Percentiles rank a stretch among this genome's conserved stretches.
Evolutionary conservation across 768 basidiomycete species (phyloP).

Genomic region (Lactarius deliciosus): DNA sequence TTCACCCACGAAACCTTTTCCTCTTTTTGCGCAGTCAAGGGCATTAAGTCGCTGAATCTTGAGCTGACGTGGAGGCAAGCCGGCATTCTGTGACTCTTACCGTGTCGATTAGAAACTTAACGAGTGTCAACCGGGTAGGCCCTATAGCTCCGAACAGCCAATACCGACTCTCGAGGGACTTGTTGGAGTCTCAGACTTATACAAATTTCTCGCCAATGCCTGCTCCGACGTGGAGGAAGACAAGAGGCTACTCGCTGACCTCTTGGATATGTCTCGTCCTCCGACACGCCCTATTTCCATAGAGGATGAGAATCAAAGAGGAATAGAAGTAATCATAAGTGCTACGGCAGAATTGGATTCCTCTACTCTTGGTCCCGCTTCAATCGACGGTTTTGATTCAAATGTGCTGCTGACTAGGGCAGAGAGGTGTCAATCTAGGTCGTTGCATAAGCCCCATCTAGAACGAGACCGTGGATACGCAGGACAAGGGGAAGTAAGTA

Average conservation of each 20-base stretch:
- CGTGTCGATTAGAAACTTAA: constrained; percentile 6
- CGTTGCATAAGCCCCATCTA: not conserved
- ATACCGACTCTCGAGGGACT: constrained; percentile 22
- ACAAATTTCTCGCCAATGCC: not conserved
- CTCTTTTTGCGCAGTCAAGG: constrained; percentile 11
- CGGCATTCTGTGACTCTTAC: not conserved
- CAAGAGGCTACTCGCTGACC: not conserved
- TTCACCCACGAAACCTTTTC: constrained; percentile 7
- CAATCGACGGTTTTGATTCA: not conserved
- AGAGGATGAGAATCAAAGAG: constrained; percentile 14
- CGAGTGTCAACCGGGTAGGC: constrained; percentile 12
- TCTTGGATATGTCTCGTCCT: constrained; percentile 3
- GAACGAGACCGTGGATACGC: not conserved
- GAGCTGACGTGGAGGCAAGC: constrained; percentile 28
- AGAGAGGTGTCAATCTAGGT: constrained; percentile 14
- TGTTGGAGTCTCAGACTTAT: constrained; percentile 14
- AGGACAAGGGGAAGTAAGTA: not conserved
- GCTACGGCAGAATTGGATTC: not conserved
- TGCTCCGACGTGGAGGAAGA: not conserved
- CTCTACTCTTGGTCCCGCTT: not conserved
- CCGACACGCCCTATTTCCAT: constrained; percentile 3
- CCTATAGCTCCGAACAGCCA: constrained; percentile 18
- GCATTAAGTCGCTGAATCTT: constrained; percentile 23
- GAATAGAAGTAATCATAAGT: not conserved
- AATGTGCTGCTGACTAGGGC: constrained; percentile 20